Base-by-base conservation (phyloP, 225 moss, liverwort and hornwort genomes). In the Physcomitrium patens region DNA sequence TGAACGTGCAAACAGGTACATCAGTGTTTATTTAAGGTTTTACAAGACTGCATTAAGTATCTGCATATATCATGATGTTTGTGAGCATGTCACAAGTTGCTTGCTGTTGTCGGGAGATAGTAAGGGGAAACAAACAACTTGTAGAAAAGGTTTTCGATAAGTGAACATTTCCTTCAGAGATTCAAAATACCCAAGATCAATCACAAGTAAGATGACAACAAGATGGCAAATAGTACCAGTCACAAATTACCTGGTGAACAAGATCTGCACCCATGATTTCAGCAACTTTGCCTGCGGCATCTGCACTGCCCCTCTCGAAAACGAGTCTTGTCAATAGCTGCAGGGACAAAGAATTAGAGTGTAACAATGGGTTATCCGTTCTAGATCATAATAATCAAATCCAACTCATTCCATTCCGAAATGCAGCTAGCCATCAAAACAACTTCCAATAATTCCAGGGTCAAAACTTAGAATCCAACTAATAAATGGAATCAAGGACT, bases 281-380 rank as follows among this genome's bases (percentile, higher is more conserved):
- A 73, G 99, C 95, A 82, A 99, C 93, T 88, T 95, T 95, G 52
- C 93, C 95, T 49, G 99, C 99, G 71, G 95, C 99, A 88, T 99
- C 99, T 27, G 95, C 91, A 82, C 95, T 95, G 79, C 90, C 88
- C 77, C 95, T 86, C 77, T 99, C 99, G 87, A 99, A 99, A 58
- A 93, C 93, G 52, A 99, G 91, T 74, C 95, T 89, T 65, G 95
- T 95, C 86, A 99, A 88, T 9, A 99, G 79, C 99, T 99, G 95
- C 81, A 78, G 68, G 74, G 63, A 13, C 56, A 76, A 68, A 56
- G 18, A 43, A 49, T 63, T 37, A 71, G 58, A 52, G 57, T n/a
- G 60, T 71, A 51, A 68, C 67, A 48, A 51, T 42, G 62, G 49
- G 57, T 23, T 45, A 56, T 28, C 44, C 68, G 48, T 47, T 56